Conservation (phyloP, 2,329 filamentous ascomycete species). For the Amphichorda felina region DNA sequence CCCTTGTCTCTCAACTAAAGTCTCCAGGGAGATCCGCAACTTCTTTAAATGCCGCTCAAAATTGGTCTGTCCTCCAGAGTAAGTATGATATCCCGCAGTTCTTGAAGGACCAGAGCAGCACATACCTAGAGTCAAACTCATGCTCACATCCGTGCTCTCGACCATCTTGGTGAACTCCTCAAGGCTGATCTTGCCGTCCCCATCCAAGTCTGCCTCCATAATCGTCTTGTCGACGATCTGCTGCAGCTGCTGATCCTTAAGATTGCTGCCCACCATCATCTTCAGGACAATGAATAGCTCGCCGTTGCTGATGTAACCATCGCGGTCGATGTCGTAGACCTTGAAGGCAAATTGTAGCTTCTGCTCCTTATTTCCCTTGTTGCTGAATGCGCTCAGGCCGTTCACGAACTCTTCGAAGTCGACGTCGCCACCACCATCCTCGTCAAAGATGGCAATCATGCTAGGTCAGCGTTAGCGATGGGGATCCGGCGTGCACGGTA, state of each 20-base stretch:
- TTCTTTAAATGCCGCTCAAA: neutral
- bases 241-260: slow-evolving; percentile 98
- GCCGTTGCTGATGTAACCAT: slow-evolving; percentile 97
- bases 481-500: neutral
- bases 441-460: slow-evolving; percentile 99
- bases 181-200: slow-evolving; percentile 96
- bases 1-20: neutral
- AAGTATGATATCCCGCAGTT: neutral
- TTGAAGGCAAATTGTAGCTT: slow-evolving; percentile 98
- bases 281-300: slow-evolving; percentile 98
- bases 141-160: slow-evolving; percentile 75
- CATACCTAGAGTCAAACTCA: slow-evolving; percentile 62
- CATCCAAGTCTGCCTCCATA: slow-evolving; percentile 96
- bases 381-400: slow-evolving; percentile 87
- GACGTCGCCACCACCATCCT: slow-evolving; percentile 93
- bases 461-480: slow-evolving; percentile 24
- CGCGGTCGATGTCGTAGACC: slow-evolving; percentile 98
- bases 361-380: slow-evolving; percentile 98
- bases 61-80: slow-evolving; percentile 1
- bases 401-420: slow-evolving; percentile 99
- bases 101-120: neutral
- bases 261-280: slow-evolving; percentile 99
- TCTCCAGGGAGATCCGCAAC: neutral
- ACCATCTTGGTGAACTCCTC: slow-evolving; percentile 99
- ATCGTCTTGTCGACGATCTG: slow-evolving; percentile 99